A percentile compares a stretch with the other conserved stretches of the same genome.
Conservation (phyloP, 176 grass and related monocot genomes). For the Aegilops speltoides region DNA sequence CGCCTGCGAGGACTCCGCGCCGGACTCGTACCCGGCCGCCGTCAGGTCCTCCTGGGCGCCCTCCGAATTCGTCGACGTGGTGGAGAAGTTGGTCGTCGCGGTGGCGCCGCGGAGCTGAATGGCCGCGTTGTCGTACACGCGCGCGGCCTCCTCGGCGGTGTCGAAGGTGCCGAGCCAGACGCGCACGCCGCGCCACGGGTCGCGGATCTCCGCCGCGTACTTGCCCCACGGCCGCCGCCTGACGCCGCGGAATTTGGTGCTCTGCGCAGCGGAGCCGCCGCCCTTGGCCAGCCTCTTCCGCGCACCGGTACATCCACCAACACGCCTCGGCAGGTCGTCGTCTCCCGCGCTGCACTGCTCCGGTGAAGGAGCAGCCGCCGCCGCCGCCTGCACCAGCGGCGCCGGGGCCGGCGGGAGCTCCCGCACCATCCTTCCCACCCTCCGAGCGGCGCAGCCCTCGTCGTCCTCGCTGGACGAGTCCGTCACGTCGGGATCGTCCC, state of each 20-base stretch:
- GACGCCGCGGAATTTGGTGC: slow-evolving; percentile 83
- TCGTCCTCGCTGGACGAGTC: slow-evolving; percentile 71
- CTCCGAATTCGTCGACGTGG: background rate
- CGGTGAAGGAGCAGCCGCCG: too few species aligned
- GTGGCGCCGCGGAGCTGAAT: slow-evolving; percentile 61
- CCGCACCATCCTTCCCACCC: slow-evolving; percentile 49
- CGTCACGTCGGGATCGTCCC: slow-evolving; percentile 87
- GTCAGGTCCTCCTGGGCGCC: background rate
- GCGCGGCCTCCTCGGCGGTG: slow-evolving; percentile 89
- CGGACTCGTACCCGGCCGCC: slow-evolving; percentile 61
- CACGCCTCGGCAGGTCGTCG: slow-evolving; percentile 24
- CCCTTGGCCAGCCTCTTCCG: slow-evolving; percentile 24
- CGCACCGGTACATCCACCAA: background rate
- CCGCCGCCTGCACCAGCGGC: background rate
- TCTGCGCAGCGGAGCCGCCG: background rate
- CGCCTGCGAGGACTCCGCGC: slow-evolving; percentile 50
- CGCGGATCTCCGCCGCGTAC: slow-evolving; percentile 87
- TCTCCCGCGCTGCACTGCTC: slow-evolving; percentile 38
- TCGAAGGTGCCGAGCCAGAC: slow-evolving; percentile 97
- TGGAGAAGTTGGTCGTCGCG: slow-evolving; percentile 58
- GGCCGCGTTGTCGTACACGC: slow-evolving; percentile 76
- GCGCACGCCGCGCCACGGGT: slow-evolving; percentile 77
- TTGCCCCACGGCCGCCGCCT: slow-evolving; percentile 84
- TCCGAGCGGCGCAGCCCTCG: slow-evolving; percentile 29
- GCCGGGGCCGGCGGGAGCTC: slow-evolving; percentile 25